Percentiles rank a stretch among this genome's conserved stretches.
These are phyloP conservation scores for Teratosphaeria gauchensis DNA, from an alignment of 2,329 filamentous ascomycete species.

Conservation along the genomic window DNA sequence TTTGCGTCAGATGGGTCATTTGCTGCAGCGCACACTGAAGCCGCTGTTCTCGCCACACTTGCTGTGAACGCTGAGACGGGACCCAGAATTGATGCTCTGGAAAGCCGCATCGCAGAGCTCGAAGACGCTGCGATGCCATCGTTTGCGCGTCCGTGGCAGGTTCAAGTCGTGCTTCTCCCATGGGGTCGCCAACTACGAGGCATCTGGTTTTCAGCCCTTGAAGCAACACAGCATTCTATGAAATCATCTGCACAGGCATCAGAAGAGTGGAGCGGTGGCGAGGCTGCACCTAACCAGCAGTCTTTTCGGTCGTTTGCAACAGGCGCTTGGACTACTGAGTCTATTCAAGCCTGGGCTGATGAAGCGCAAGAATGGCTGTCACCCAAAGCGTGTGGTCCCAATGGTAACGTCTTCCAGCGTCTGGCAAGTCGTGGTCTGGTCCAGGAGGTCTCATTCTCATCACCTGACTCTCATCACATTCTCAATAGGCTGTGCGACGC, in stretches of 20 bases:
- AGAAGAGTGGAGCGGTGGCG: slow-evolving; percentile 39
- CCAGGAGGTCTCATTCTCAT: slow-evolving; percentile 51
- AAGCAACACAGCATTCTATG: slow-evolving; percentile 27
- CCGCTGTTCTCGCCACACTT: slow-evolving; percentile 23
- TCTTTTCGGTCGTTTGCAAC: slow-evolving; percentile 24
- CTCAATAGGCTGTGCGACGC: slow-evolving; percentile 52
- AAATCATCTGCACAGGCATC: slow-evolving; percentile 32
- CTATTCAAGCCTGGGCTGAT: slow-evolving; percentile 40
- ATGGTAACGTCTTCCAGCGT: slow-evolving; percentile 56
- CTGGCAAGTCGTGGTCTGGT: slow-evolving; percentile 66
- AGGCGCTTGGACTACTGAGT: slow-evolving; percentile 41
- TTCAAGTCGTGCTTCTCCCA: slow-evolving; percentile 68
- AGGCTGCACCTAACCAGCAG: slow-evolving; percentile 7
- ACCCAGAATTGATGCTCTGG: slow-evolving; percentile 38
- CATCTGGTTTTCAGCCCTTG: slow-evolving; percentile 40
- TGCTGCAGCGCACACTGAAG: slow-evolving; percentile 26
- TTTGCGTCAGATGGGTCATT: slow-evolving; percentile 32
- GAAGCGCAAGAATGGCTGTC: slow-evolving; percentile 50
- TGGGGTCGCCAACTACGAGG: slow-evolving; percentile 49
- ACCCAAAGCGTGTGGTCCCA: slow-evolving; percentile 57
- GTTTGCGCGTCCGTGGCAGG: slow-evolving; percentile 54
- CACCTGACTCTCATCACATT: slow-evolving; percentile 58
- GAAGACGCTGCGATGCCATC: slow-evolving; percentile 54
- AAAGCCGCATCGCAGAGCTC: slow-evolving; percentile 42
- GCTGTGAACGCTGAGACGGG: slow-evolving; percentile 30